Conservation (phyloP, 2,329 filamentous ascomycete species). For the Aspergillus bombycis region DNA sequence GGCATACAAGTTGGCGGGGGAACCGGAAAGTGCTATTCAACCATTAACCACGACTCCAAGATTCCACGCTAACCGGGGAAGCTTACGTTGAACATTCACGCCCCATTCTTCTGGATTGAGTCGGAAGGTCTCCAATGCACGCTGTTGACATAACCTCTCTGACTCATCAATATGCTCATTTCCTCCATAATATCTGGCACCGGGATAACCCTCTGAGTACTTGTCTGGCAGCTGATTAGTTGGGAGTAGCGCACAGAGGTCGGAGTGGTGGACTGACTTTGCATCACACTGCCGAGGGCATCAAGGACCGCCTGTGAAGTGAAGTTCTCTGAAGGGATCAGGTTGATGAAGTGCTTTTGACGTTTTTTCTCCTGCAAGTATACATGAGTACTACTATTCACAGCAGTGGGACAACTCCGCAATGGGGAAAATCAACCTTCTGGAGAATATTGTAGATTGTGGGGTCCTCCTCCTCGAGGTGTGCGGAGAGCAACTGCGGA, state of each 20-base stretch:
- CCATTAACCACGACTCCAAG: constrained; percentile 9
- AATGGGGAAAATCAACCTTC: constrained; percentile 62
- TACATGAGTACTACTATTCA: constrained; percentile 18
- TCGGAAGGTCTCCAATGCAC: constrained; percentile 84
- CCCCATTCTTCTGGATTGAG: constrained; percentile 88
- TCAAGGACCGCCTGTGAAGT: constrained; percentile 91
- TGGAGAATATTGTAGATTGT: constrained; percentile 86
- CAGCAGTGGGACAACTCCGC: not conserved
- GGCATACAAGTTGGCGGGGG: constrained; percentile 75
- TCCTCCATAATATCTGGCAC: constrained; percentile 93
- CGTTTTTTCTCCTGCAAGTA: constrained; percentile 79
- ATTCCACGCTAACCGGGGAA: not conserved
- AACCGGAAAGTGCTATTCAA: constrained; percentile 72
- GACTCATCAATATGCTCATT: constrained; percentile 95
- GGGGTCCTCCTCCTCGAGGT: constrained; percentile 83
- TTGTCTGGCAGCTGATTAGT: constrained; percentile 68
- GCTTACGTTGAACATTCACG: constrained; percentile 87
- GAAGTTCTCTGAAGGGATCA: constrained; percentile 95
- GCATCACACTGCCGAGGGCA: constrained; percentile 91
- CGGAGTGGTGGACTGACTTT: constrained; percentile 64
- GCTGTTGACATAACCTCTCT: constrained; percentile 85
- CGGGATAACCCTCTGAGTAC: constrained; percentile 97
- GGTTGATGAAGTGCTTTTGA: constrained; percentile 98
- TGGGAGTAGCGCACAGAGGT: not conserved
- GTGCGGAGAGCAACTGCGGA: constrained; percentile 72